Conservation (phyloP, 2,329 filamentous ascomycete species). For the Colletotrichum lentis region DNA sequence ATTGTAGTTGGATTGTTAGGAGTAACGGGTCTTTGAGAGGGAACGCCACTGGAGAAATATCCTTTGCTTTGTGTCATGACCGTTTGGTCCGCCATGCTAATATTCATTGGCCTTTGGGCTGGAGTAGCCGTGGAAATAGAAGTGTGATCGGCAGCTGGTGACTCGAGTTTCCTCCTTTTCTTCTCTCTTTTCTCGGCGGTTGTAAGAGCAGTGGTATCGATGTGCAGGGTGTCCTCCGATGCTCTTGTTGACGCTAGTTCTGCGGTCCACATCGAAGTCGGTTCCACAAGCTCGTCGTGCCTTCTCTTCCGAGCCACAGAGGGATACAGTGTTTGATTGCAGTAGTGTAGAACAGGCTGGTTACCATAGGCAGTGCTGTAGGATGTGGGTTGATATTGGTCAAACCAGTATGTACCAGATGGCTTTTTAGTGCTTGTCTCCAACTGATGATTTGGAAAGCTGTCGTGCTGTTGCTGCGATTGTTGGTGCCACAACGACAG, state of each 20-base stretch:
- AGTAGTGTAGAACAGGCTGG: conserved; percentile 22
- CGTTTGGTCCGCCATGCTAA: background rate
- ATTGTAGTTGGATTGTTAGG: too few species aligned
- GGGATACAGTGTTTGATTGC: background rate
- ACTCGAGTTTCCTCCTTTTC: background rate
- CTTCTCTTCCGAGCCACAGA: background rate
- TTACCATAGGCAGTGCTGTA: conserved; percentile 19
- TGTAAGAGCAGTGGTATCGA: background rate
- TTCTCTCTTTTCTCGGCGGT: too few species aligned
- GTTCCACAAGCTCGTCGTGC: background rate
- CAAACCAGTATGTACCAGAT: conserved; percentile 3
- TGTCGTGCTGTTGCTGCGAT: background rate
- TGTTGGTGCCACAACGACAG: background rate
- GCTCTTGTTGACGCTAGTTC: background rate
- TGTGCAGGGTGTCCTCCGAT: too few species aligned
- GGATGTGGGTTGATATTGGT: background rate
- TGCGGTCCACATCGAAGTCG: background rate
- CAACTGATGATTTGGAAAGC: background rate
- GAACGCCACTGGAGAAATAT: background rate
- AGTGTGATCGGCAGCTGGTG: too few species aligned
- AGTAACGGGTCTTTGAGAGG: background rate
- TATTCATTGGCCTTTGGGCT: background rate
- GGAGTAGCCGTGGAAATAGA: background rate
- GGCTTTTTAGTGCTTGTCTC: background rate
- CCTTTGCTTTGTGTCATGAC: background rate